A percentile compares a stretch with the other conserved stretches of the same genome.
These are phyloP conservation scores for Claviceps sp. DNA, from an alignment of 2,329 filamentous ascomycete species.

Conservation along the genomic window DNA sequence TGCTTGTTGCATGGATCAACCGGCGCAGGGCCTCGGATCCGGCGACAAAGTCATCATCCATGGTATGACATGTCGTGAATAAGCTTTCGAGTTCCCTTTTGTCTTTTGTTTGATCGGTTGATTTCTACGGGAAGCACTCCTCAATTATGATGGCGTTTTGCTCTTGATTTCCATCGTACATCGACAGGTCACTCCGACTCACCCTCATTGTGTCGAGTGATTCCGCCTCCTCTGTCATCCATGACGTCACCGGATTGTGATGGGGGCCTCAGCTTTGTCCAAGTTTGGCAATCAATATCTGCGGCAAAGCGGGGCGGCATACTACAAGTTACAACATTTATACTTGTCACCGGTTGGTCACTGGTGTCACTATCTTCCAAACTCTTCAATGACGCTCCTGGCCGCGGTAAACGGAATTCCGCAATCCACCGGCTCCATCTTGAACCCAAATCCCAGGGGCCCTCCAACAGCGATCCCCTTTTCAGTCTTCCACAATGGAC, in stretches of 20 bases:
- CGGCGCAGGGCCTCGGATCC: slow-evolving; percentile 13
- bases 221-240: too few species aligned
- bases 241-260: too few species aligned
- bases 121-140: too few species aligned
- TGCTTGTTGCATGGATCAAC: slow-evolving; percentile 41
- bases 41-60: neutral
- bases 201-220: too few species aligned
- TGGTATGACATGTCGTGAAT: neutral
- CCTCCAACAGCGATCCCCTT: slow-evolving; percentile 21
- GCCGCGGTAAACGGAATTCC: slow-evolving; percentile 29
- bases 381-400: slow-evolving; percentile 37
- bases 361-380: slow-evolving; percentile 7
- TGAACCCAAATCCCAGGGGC: slow-evolving; percentile 18
- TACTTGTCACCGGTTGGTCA: too few species aligned
- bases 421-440: slow-evolving; percentile 11
- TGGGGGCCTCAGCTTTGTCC: too few species aligned
- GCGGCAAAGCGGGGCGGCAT: too few species aligned
- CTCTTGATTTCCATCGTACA: too few species aligned
- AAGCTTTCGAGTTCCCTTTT: neutral
- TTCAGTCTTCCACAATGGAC: slow-evolving; percentile 34
- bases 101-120: neutral
- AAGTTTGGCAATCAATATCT: too few species aligned
- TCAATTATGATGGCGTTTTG: too few species aligned
- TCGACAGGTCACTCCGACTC: too few species aligned
- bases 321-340: too few species aligned